Percentiles rank a stretch among this genome's conserved stretches.
These are phyloP conservation scores for Tremella fuciformis DNA, from an alignment of 768 basidiomycete genomes.

Conservation along the genomic window DNA sequence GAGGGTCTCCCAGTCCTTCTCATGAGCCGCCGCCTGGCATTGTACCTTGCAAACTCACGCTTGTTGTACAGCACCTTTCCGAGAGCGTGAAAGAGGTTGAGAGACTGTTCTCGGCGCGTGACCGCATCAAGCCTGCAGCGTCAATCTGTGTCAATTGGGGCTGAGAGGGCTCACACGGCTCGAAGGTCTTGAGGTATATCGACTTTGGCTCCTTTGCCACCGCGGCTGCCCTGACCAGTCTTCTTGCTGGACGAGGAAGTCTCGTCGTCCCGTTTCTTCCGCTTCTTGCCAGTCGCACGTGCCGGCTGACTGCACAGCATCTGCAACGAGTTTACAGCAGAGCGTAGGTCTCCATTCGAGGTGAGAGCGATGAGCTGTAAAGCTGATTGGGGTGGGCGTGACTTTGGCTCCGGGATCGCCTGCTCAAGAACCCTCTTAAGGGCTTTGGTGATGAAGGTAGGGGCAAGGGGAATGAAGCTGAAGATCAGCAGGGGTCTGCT, in stretches of 20 bases:
- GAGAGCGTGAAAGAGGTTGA: conserved; percentile 85
- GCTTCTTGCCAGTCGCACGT: conserved; percentile 19
- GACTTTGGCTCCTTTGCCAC: conserved; percentile 46
- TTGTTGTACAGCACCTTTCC: conserved; percentile 96
- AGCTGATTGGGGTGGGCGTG: conserved; percentile 61
- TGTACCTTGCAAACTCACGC: conserved; percentile 57
- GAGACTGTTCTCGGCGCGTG: conserved; percentile 76
- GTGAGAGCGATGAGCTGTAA: conserved; percentile 74
- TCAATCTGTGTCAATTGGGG: not conserved
- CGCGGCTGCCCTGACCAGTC: conserved; percentile 42
- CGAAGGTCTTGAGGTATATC: conserved; percentile 45
- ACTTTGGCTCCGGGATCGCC: conserved; percentile 55
- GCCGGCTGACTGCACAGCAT: conserved; percentile 60
- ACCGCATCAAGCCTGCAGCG: conserved; percentile 64
- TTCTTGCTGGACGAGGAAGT: conserved; percentile 10
- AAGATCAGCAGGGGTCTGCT: not conserved
- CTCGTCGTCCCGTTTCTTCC: conserved; percentile 23
- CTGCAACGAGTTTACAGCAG: conserved; percentile 88
- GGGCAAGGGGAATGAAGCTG: conserved; percentile 90
- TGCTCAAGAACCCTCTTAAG: conserved; percentile 61
- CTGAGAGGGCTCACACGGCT: conserved; percentile 40
- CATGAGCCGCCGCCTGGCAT: not conserved
- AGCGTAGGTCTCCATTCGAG: conserved; percentile 85
- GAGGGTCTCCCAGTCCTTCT: conserved; percentile 44
- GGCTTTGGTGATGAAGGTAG: conserved; percentile 76